A percentile compares a stretch with the other conserved stretches of the same genome.
These are phyloP conservation scores for Ogataea neopini DNA, from an alignment of 805 yeast species.

Conservation along the genomic window DNA sequence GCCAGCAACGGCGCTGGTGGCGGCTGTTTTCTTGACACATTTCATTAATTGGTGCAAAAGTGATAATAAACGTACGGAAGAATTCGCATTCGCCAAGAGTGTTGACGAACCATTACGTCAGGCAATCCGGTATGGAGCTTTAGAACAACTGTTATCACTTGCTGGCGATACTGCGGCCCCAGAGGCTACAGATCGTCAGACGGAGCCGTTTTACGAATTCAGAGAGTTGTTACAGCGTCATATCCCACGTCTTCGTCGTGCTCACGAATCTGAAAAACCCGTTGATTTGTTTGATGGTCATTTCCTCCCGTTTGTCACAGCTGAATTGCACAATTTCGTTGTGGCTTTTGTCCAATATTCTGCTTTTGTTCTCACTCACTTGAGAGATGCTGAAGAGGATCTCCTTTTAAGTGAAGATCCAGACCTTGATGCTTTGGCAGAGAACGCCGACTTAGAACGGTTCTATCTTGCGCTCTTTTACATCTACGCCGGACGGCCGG, in stretches of 20 bases:
- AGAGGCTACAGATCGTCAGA: slow-evolving; percentile 15
- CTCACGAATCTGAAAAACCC: not conserved
- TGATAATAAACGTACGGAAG: slow-evolving; percentile 40
- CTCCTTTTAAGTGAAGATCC: slow-evolving; percentile 53
- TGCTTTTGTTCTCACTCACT: slow-evolving; percentile 63
- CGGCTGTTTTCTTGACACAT: slow-evolving; percentile 53
- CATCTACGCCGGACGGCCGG: slow-evolving; percentile 63
- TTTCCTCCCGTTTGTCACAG: slow-evolving; percentile 39
- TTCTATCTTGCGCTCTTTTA: slow-evolving; percentile 76
- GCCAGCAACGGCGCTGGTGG: slow-evolving; percentile 51
- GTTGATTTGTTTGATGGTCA: slow-evolving; percentile 20
- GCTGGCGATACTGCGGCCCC: slow-evolving; percentile 54
- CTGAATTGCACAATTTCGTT: slow-evolving; percentile 51
- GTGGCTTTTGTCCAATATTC: slow-evolving; percentile 59
- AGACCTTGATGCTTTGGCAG: slow-evolving; percentile 61
- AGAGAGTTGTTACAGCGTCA: slow-evolving; percentile 66
- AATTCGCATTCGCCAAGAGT: slow-evolving; percentile 46
- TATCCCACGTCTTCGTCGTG: slow-evolving; percentile 45
- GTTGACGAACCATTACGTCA: slow-evolving; percentile 60
- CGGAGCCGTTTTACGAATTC: slow-evolving; percentile 54
- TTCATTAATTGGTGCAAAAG: slow-evolving; percentile 71
- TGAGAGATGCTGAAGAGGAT: slow-evolving; percentile 77
- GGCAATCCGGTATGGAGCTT: slow-evolving; percentile 63
- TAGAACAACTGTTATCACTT: slow-evolving; percentile 64
- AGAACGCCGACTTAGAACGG: slow-evolving; percentile 83